Evolutionary conservation across 139 green algal species (phyloP), one percentile per base, ranked within the genome.

Genomic region (Micractinium sp.): DNA sequence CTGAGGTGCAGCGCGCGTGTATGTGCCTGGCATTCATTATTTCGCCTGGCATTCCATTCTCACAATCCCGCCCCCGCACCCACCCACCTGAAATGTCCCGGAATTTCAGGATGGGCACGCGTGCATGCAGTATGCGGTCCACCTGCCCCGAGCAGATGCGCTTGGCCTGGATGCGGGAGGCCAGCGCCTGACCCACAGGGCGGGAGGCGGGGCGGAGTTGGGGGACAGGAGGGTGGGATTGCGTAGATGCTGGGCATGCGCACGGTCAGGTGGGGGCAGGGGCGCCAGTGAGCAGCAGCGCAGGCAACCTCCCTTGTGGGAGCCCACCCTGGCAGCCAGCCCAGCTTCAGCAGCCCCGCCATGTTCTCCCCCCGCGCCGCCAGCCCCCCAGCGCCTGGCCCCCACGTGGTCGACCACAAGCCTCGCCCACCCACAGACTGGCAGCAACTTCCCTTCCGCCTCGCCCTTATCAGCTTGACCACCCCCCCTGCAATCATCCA

Each of bases 41-140:
- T n/a, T n/a, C n/a, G n/a, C 47, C 47, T 56, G 47, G 47, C 47
- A 9, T 9, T 9, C 47, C 47, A 5, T 56, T 5, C 47, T 56
- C 47, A 9, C 47, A 56, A 56, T 56, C 67, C 22, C 12, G 1
- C 80, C 79, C 31, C 12, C 3, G 27, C 79, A 66, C 16, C 15
- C 1, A 31, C 82, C 82, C 61, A 87, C 82, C 39, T 27, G 23
- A n/a, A 3, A 41, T n/a, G 20, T 95, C 88, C 20, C 63, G 53
- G 38, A 95, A 95, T 76, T 97, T 96, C 82, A 97, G 87, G 81
- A 97, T 95, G 60, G 95, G 95, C 82, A 97, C 93, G 0, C 95
- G 89, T 1, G 95, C 95, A 79, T 95, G 85, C 56, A 91, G 86
- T 73, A 91, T 91, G 47, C 89, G 69, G n/a, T 91, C 89, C 41